Conservation (phyloP, 495 filamentous ascomycete genomes). For the Lasiosphaeria hispida region DNA sequence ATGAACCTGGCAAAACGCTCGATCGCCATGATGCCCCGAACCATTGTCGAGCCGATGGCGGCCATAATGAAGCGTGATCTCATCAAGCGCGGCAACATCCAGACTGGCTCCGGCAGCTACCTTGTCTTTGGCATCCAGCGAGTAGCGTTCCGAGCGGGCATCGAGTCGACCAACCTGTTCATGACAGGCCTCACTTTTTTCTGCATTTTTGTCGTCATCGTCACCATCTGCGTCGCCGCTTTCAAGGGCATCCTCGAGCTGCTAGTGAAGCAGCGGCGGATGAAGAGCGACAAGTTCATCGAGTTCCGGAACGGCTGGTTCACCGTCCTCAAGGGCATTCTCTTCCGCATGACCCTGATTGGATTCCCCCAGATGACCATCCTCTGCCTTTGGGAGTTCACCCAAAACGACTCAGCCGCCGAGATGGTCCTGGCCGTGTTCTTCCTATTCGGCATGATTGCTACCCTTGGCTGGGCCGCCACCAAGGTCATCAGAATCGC, state of each 20-base stretch:
- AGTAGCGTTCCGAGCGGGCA: slow-evolving; percentile 79
- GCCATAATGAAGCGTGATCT: slow-evolving; percentile 30
- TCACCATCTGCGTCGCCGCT: slow-evolving; percentile 66
- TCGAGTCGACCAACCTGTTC: slow-evolving; percentile 93
- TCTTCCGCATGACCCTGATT: slow-evolving; percentile 91
- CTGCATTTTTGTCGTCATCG: slow-evolving; percentile 71
- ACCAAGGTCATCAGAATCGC: slow-evolving; percentile 89
- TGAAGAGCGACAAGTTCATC: slow-evolving; percentile 83
- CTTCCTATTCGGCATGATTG: slow-evolving; percentile 82
- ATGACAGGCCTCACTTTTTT: slow-evolving; percentile 90
- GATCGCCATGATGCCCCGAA: slow-evolving; percentile 49
- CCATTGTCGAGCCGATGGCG: slow-evolving; percentile 41
- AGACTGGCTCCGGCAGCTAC: slow-evolving; percentile 53
- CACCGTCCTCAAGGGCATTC: slow-evolving; percentile 63
- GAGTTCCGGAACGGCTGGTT: slow-evolving; percentile 91
- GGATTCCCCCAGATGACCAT: slow-evolving; percentile 93
- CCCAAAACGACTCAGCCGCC: slow-evolving; percentile 76
- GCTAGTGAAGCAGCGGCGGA: slow-evolving; percentile 68
- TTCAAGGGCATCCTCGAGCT: slow-evolving; percentile 85
- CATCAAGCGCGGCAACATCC: slow-evolving; percentile 46
- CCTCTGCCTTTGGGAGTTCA: slow-evolving; percentile 94
- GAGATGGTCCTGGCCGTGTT: slow-evolving; percentile 86
- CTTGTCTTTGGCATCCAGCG: slow-evolving; percentile 87
- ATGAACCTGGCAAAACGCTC: slow-evolving; percentile 48
- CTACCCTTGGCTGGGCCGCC: slow-evolving; percentile 80